These are phyloP conservation scores for Blastobotrys parvus DNA, from an alignment of 805 yeast species.

Conservation along the genomic window DNA sequence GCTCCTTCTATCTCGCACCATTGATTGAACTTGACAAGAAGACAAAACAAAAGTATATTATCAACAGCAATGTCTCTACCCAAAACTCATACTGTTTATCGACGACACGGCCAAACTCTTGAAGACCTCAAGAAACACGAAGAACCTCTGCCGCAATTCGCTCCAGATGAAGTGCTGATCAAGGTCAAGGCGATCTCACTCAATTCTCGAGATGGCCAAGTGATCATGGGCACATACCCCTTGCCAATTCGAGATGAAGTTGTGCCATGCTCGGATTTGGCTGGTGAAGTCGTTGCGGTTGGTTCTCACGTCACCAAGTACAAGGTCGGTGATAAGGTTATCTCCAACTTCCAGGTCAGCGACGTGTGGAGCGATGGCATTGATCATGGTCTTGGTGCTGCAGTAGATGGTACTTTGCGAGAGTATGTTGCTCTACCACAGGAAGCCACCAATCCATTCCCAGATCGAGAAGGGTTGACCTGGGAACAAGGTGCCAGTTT, in stretches of 20 bases:
- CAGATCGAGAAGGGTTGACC: slow-evolving; percentile 4
- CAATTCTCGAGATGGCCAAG: slow-evolving; percentile 7
- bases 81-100: neutral
- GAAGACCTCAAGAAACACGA: neutral
- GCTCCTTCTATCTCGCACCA: too few relatives aligned
- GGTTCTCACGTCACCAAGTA: neutral
- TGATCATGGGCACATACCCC: slow-evolving; percentile 6
- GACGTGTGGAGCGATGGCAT: neutral
- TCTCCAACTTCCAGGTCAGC: slow-evolving; percentile 6
- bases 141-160: neutral
- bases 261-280: slow-evolving; percentile 10
- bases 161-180: slow-evolving; percentile 6
- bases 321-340: slow-evolving; percentile 9
- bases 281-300: slow-evolving; percentile 10
- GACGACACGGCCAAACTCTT: neutral
- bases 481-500: slow-evolving; percentile 9
- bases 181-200: slow-evolving; percentile 11
- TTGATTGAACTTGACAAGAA: too few relatives aligned
- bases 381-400: slow-evolving; percentile 3
- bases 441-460: slow-evolving; percentile 1
- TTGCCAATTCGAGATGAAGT: slow-evolving; percentile 2
- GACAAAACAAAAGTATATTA: too few relatives aligned
- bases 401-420: slow-evolving; percentile 8
- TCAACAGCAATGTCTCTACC: too few relatives aligned
- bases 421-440: slow-evolving; percentile 7